Evolutionary conservation across 805 yeast species (phyloP), one percentile per base, ranked within the genome.

Genomic region (Cyberlindnera americana): DNA sequence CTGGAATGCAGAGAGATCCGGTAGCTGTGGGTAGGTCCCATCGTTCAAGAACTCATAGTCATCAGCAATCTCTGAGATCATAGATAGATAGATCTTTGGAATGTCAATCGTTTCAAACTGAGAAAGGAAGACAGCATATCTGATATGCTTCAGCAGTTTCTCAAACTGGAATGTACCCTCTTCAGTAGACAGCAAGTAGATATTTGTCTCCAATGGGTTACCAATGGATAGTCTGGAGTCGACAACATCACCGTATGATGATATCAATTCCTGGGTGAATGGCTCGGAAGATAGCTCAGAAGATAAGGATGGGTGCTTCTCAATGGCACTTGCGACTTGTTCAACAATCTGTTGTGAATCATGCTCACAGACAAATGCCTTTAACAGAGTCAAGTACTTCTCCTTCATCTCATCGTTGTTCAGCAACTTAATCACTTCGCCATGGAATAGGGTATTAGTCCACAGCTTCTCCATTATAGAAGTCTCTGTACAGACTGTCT

Each of bases 181-280:
- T 3, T 36, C n/a, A 1, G 37, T 32, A 3, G 34, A 10, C 7
- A 61, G 34, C 1, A 64, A 19, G 35, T 65, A 67, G 2, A 71
- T 58, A 38, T 65, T 70, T 11, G 65, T 60, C 19, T 62, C 70
- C 33, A 78, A 51, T 2, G 77, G 67, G 48, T 75, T 76, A 0
- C 77, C 71, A 19, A 75, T 51, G 0, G 80, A 53, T 16, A 77
- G 43, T 29, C 65, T 56, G 10, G 63, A 54, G 41, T 67, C 70
- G 24, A 66, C 47, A 3, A 27, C 19, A 1, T 57, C 53, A 12
- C 67, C 60, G 54, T 64, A 59, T 5, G 56, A 49, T 0, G 31
- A 38, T 18, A 61, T 40, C 31, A 54, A 24, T 6, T 60, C 53
- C 1, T 54, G 52, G 2, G 52, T 37, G 8, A 57, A 49, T 11